A percentile compares a stretch with the other conserved stretches of the same genome.
Evolutionary conservation across 2,329 filamentous ascomycete genomes (phyloP).

Genomic region (Colletotrichum sp.): DNA sequence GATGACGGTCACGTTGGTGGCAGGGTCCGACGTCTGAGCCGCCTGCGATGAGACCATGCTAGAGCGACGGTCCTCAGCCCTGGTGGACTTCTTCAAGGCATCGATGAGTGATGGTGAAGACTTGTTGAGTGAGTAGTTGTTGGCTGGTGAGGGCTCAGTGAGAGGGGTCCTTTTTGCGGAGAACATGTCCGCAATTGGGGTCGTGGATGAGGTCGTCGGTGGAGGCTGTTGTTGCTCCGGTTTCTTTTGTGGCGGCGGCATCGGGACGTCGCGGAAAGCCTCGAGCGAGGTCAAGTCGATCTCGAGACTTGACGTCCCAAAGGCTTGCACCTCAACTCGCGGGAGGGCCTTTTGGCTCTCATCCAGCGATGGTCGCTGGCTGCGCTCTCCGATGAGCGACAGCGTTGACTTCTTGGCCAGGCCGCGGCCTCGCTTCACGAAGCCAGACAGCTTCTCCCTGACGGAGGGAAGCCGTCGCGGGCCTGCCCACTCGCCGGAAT

Average conservation of each 20-base stretch:
- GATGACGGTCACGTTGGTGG: not conserved
- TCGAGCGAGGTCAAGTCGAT: conserved; percentile 13
- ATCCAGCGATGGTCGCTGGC: conserved; percentile 1
- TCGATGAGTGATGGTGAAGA: not conserved
- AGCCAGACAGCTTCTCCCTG: conserved; percentile 12
- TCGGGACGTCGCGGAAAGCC: conserved; percentile 1
- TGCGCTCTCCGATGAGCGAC: not conserved
- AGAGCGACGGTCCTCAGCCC: not conserved
- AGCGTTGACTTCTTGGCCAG: conserved; percentile 15
- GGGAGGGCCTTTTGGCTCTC: not conserved
- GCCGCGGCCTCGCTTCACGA: not conserved
- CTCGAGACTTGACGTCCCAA: conserved; percentile 6
- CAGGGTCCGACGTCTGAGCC: not conserved
- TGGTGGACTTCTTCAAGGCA: not conserved
- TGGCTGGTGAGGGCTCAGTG: not conserved
- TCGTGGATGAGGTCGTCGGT: not conserved
- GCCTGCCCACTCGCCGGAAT: conserved; percentile 2
- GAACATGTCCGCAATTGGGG: conserved; percentile 17
- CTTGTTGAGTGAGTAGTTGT: not conserved
- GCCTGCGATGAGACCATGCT: not conserved
- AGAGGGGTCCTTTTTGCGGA: not conserved
- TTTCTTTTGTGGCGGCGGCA: not conserved
- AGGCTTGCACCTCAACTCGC: conserved; percentile 9
- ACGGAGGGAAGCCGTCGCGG: conserved; percentile 5
- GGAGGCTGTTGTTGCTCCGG: not conserved